Base-by-base conservation (phyloP, 1,284 basidiomycete genomes). In the Ganoderma leucocontextum region DNA sequence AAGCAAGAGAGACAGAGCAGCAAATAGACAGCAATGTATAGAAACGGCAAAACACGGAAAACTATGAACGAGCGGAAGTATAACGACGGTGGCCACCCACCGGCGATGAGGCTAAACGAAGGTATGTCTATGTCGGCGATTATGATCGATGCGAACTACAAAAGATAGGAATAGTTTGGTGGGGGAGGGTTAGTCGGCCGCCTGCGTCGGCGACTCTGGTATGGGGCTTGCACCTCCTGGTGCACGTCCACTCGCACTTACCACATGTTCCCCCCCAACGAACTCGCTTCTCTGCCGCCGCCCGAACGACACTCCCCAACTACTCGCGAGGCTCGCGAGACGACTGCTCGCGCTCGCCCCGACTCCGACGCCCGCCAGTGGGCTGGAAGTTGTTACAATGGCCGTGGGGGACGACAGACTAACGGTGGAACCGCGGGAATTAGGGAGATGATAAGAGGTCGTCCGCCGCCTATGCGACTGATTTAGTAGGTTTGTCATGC, bases 281-380 rank as follows among this genome's bases (percentile, higher is more conserved):
- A 70, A 42, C 53, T 83, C 83, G 6, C 73, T 64, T 72, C 79
- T 83, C 76, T 85, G 88, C 76, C 82, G 85, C 63, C 87, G 82
- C 44, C 87, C 86, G 74, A 91, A 91, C 1, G 87, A 79, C 63
- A 87, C 84, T 0, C 89, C 88, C 88, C 87, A 91, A 75, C 84
- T 91, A 63, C 82, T 90, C 3, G 91, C 90, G 60, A 93, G 81
- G 73, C 81, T 89, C 22, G 89, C 89, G 12, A 92, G 79, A 8
- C 90, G 85, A 52, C 85, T 85, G 22, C 75, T 74, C 22, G 77
- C 78, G 9, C 71, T 76, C 8, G 64, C 69, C 7, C 71, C 69
- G 12, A 71, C 60, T 2, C 63, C 70, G 8, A 59, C 64, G 3
- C 69, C 71, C 59, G 33, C 59, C 35, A 70, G 60, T 53, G 74